phyloP scores from a whole-genome alignment of 164 flowering plant genomes.

The Magnolia kwangsiensis region DNA sequence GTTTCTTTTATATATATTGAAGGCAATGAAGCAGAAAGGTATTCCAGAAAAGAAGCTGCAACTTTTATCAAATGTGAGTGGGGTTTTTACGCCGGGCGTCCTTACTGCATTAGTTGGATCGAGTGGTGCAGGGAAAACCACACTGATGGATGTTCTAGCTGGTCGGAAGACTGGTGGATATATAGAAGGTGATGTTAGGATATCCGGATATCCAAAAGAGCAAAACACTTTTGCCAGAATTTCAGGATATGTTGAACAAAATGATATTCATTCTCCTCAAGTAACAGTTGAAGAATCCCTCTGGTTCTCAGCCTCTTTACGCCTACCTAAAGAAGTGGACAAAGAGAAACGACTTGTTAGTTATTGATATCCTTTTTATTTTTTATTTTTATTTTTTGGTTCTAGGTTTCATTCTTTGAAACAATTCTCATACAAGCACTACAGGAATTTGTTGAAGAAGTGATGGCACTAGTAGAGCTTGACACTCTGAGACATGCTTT shows the following conservation, averaged over 20 bases:
- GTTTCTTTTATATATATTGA: slow-evolving; percentile 3
- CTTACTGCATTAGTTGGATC: slow-evolving; percentile 96
- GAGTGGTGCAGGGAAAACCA: slow-evolving; percentile 97
- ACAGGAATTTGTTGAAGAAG: slow-evolving; percentile 91
- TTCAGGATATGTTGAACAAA: slow-evolving; percentile 94
- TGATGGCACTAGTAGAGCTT: slow-evolving; percentile 84
- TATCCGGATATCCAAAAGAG: slow-evolving; percentile 84
- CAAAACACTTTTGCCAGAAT: slow-evolving; percentile 93
- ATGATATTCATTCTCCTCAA: slow-evolving; percentile 93
- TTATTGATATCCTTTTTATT: neutral
- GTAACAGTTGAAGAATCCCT: slow-evolving; percentile 86
- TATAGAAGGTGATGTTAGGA: slow-evolving; percentile 86
- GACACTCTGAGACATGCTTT: slow-evolving; percentile 66
- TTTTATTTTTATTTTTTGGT: neutral
- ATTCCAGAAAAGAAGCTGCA: slow-evolving; percentile 65
- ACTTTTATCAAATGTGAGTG: slow-evolving; percentile 73
- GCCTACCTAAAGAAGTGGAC: slow-evolving; percentile 72
- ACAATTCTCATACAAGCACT: slow-evolving; percentile 8
- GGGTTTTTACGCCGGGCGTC: slow-evolving; percentile 90
- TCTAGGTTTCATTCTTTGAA: slow-evolving; percentile 1
- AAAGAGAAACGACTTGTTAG: slow-evolving; percentile 52
- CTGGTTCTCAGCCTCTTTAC: slow-evolving; percentile 68
- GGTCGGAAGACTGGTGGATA: slow-evolving; percentile 97
- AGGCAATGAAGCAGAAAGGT: slow-evolving; percentile 75
- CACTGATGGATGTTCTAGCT: slow-evolving; percentile 96